A percentile compares a stretch with the other conserved stretches of the same genome.
These are phyloP conservation scores for Penicillium crustosum DNA, from an alignment of 2,329 filamentous ascomycete genomes.

Conservation along the genomic window DNA sequence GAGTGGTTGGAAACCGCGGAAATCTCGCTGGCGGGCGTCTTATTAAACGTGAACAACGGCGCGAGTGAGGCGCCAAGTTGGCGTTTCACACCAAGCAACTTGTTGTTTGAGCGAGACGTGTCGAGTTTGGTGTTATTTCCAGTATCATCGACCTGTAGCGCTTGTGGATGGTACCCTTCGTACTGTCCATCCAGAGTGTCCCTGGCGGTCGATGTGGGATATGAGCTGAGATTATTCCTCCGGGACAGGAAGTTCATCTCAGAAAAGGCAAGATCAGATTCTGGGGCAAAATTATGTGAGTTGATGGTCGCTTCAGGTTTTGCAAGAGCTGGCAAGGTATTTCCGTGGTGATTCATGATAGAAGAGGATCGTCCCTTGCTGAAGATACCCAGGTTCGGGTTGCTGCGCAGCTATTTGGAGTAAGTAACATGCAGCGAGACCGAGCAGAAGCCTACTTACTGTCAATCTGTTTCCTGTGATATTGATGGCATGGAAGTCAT, in stretches of 20 bases:
- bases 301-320: neutral
- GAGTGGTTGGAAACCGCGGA: no score
- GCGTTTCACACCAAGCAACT: neutral
- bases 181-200: neutral
- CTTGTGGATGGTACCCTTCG: neutral
- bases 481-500: slow-evolving; percentile 57
- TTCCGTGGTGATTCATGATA: slow-evolving; percentile 24
- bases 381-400: slow-evolving; percentile 35
- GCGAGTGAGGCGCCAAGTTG: neutral
- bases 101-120: neutral
- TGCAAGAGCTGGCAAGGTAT: slow-evolving; percentile 10
- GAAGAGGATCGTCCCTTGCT: slow-evolving; percentile 38
- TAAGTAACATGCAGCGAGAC: slow-evolving; percentile 2
- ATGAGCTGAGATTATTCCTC: neutral
- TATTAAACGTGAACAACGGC: neutral
- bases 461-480: slow-evolving; percentile 56
- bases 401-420: slow-evolving; percentile 24
- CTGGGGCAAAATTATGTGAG: neutral
- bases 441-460: slow-evolving; percentile 36
- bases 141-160: neutral
- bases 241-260: slow-evolving; percentile 24
- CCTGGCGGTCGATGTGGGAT: neutral
- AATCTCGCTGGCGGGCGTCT: neutral
- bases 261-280: slow-evolving; percentile 24
- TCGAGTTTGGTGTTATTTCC: neutral